phyloP scores from a whole-genome alignment of 2,329 filamentous ascomycete genomes.

The Phoma sp. region DNA sequence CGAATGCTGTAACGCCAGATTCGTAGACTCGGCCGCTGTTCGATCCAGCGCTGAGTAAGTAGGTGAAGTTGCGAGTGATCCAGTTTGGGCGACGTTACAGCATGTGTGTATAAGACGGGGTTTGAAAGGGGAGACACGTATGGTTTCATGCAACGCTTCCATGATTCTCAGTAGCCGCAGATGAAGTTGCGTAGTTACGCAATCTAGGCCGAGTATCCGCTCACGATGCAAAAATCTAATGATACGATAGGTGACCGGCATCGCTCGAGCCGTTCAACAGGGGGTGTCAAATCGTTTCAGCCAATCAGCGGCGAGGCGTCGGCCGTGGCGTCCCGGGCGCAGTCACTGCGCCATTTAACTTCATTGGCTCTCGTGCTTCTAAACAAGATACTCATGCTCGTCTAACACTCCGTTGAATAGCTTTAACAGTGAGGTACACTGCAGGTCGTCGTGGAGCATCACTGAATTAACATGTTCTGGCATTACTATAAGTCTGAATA shows the following conservation, averaged over 20 bases:
- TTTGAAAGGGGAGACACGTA: slow-evolving; percentile 10
- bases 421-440: background rate
- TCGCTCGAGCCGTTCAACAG: slow-evolving; percentile 7
- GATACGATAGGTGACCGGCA: slow-evolving; percentile 18
- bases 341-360: slow-evolving; percentile 9
- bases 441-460: background rate
- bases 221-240: slow-evolving; percentile 1
- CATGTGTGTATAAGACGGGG: slow-evolving; percentile 6
- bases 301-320: slow-evolving; percentile 14
- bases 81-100: slow-evolving; percentile 15
- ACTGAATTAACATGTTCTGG: background rate
- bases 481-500: background rate
- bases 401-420: background rate
- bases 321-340: slow-evolving; percentile 6
- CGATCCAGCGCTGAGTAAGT: slow-evolving; percentile 17
- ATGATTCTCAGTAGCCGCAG: slow-evolving; percentile 10
- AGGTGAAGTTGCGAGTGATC: slow-evolving; percentile 18
- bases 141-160: slow-evolving; percentile 11
- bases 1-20: slow-evolving; percentile 19
- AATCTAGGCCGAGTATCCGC: slow-evolving; percentile 17
- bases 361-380: background rate
- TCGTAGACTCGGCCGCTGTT: slow-evolving; percentile 17
- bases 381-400: background rate
- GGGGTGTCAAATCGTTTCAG: slow-evolving; percentile 2
- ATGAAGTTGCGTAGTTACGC: slow-evolving; percentile 14